Evolutionary conservation across 1,139 yeast genomes (phyloP).

Genomic region (Wickerhamomyces sp.): DNA sequence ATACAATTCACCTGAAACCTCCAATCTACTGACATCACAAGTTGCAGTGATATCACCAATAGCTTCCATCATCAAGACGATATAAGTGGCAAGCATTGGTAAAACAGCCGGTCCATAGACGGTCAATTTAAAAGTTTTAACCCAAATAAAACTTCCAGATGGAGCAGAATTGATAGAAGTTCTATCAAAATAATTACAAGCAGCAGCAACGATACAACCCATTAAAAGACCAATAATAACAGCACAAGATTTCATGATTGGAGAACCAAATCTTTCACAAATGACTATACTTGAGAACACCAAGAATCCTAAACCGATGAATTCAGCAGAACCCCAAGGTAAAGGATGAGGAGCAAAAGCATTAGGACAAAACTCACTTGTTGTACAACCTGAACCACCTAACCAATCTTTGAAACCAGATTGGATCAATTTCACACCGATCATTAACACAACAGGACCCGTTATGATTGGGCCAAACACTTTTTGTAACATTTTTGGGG

Average conservation of each 20-base stretch:
- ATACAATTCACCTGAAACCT: neutral
- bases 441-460: constrained; percentile 84
- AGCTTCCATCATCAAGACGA: neutral
- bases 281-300: constrained; percentile 71
- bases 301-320: constrained; percentile 79
- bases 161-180: constrained; percentile 63
- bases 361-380: constrained; percentile 40
- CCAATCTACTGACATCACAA: constrained; percentile 1
- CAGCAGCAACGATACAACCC: constrained; percentile 91
- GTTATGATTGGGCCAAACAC: constrained; percentile 87
- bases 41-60: constrained; percentile 3
- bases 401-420: constrained; percentile 84
- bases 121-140: constrained; percentile 67
- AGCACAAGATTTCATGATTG: constrained; percentile 90
- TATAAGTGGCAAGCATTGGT: constrained; percentile 67
- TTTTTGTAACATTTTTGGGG: constrained; percentile 63
- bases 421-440: constrained; percentile 65
- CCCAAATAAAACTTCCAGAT: constrained; percentile 82
- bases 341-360: constrained; percentile 48
- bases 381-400: constrained; percentile 73
- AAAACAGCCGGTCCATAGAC: constrained; percentile 82
- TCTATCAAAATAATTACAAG: constrained; percentile 75
- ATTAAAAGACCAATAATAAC: constrained; percentile 79
- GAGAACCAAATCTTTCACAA: constrained; percentile 85
- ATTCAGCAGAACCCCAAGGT: constrained; percentile 83